Conservation (phyloP, 148 eudicot species). For the Dianthus caryophyllus region DNA sequence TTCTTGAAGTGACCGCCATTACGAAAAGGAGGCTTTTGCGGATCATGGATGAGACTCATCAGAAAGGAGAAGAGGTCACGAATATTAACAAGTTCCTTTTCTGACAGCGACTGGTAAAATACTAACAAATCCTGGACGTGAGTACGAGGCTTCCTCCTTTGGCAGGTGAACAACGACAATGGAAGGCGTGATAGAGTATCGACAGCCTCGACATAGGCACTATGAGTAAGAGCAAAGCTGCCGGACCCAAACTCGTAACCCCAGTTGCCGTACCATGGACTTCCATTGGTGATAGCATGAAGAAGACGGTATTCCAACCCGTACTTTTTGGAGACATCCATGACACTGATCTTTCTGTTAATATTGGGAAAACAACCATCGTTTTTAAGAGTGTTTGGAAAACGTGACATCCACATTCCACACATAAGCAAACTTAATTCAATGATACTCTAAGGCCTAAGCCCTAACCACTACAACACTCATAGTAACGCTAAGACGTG, state of each 20-base stretch:
- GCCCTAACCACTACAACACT: background rate
- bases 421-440: background rate
- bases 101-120: conserved; percentile 74
- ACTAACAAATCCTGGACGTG: conserved; percentile 66
- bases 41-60: conserved; percentile 56
- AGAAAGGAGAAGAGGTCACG: conserved; percentile 65
- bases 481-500: background rate
- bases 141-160: conserved; percentile 67
- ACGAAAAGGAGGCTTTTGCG: conserved; percentile 23
- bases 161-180: conserved; percentile 48
- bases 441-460: background rate
- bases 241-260: conserved; percentile 85
- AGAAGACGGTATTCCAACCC: conserved; percentile 82
- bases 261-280: conserved; percentile 94
- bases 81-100: conserved; percentile 59
- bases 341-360: conserved; percentile 83
- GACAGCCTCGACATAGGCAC: conserved; percentile 51
- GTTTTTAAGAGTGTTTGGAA: conserved; percentile 13
- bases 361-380: conserved; percentile 19
- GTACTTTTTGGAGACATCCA: conserved; percentile 92
- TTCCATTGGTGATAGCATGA: conserved; percentile 61
- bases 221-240: conserved; percentile 65
- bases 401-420: conserved; percentile 15
- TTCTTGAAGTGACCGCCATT: conserved; percentile 41
- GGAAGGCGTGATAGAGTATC: conserved; percentile 52